A percentile compares a stretch with the other conserved stretches of the same genome.
phyloP scores from a whole-genome alignment of 345 rosid species.

The Salix exigua region DNA sequence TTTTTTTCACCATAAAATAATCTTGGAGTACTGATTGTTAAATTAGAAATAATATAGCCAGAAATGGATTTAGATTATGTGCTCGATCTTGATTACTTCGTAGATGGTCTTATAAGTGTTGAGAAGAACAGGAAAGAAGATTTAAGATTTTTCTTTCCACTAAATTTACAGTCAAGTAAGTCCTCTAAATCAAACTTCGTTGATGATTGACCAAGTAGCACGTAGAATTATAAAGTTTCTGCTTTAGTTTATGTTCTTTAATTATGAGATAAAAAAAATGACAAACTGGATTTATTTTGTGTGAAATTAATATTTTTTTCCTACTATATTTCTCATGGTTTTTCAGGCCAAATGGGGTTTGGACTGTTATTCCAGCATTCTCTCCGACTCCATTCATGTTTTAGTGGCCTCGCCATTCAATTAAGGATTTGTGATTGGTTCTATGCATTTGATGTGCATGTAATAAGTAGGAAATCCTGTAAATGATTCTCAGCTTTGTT shows the following conservation, averaged over 20 bases:
- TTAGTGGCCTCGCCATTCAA: constrained; percentile 15
- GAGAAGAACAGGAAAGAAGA: too few species aligned
- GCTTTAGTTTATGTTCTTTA: background rate
- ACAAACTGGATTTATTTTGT: background rate
- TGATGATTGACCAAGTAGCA: background rate
- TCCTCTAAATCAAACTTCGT: background rate
- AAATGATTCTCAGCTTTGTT: background rate
- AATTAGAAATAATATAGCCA: too few species aligned
- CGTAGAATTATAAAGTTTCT: background rate
- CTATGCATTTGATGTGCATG: background rate
- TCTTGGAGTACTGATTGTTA: too few species aligned
- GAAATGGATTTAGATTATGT: too few species aligned
- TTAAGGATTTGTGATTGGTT: background rate
- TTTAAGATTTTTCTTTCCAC: too few species aligned
- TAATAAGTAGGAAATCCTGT: background rate
- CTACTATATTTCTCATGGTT: background rate
- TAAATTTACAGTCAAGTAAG: too few species aligned
- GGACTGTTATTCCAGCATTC: constrained; percentile 41
- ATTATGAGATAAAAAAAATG: background rate
- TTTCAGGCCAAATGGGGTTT: constrained; percentile 33
- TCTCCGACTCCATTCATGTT: constrained; percentile 62
- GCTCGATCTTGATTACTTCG: too few species aligned
- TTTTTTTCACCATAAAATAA: too few species aligned
- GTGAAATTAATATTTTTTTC: background rate
- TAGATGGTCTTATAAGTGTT: too few species aligned